Base-by-base conservation (phyloP, 1,284 basidiomycete species). In the Sparassis latifolia region DNA sequence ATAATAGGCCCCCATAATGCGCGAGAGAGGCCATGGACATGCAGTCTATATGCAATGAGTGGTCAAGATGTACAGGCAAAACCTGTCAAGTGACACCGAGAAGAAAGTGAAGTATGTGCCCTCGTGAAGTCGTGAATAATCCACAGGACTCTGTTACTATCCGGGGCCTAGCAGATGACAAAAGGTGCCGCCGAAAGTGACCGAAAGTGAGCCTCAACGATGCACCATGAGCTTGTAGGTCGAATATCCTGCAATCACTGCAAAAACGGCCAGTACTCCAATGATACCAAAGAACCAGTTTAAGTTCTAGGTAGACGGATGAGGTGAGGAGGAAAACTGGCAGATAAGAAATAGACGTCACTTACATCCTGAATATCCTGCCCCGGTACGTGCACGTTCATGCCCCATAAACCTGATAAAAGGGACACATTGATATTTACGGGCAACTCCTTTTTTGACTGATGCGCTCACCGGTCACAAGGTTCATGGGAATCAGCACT, bases 401-500 rank as follows among this genome's bases (percentile, higher is more conserved):
- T 92, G 2, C 90, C 90, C 90, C 87, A 90, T 10, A 90, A 66
- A 72, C 86, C 82, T 82, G 51, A n/a, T 20, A 20, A 20, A 20
- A 20, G 1, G 20, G 20, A 58, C 3, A 35, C 20, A 20, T 10
- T 5, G 51, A 47, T 58, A 65, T 57, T 64, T n/a, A 38, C 40
- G 33, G 32, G 20, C 37, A 12, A 20, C n/a, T 42, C 40, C n/a
- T 5, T 12, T 6, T 5, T n/a, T 31, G 44, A 37, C 39, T 5
- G n/a, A 10, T 32, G 5, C 65, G 75, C 45, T 64, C 57, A 79
- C 92, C 93, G 10, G 94, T 97, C 44, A 97, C 82, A 66, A 97
- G 71, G 68, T 97, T 97, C 93, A 97, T 96, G 12, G 93, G 92
- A 62, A 99, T 89, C 56, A 99, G 84, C 3, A 99, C 86, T 0